These are phyloP conservation scores for Radiomyces spectabilis DNA, from an alignment of 192 early-diverging fungal genomes.

Conservation along the genomic window DNA sequence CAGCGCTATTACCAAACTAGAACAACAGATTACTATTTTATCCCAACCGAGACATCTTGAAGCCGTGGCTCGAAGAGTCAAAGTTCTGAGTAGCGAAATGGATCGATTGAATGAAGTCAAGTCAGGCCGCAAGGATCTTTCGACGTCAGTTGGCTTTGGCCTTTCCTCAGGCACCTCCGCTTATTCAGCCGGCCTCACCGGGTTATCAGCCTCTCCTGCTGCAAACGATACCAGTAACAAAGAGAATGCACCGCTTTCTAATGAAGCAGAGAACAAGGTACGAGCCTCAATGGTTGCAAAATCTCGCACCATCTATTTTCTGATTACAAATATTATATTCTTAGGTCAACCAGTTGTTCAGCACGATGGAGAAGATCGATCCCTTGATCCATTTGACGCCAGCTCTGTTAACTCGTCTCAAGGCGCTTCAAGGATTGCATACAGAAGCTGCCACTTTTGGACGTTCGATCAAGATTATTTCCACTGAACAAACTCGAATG, in stretches of 20 bases:
- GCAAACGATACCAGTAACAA: not conserved
- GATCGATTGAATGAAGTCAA: conserved; percentile 64
- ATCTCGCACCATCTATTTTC: not conserved
- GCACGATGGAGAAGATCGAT: conserved; percentile 67
- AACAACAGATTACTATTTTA: conserved; percentile 62
- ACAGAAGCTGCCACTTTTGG: conserved; percentile 74
- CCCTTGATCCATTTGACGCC: conserved; percentile 74
- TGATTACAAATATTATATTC: too few relatives aligned
- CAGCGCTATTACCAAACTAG: conserved; percentile 54
- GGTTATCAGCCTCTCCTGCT: too few relatives aligned
- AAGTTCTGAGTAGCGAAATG: conserved; percentile 52
- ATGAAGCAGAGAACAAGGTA: conserved; percentile 36
- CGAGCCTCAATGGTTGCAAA: not conserved
- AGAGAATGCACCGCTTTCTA: conserved; percentile 1
- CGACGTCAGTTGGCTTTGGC: not conserved
- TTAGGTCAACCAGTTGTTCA: conserved; percentile 61
- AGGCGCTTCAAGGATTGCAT: conserved; percentile 72
- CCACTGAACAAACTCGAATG: conserved; percentile 60
- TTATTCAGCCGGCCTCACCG: not conserved
- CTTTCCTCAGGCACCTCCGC: not conserved
- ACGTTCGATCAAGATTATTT: conserved; percentile 65
- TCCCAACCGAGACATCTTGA: conserved; percentile 71
- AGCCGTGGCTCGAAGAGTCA: conserved; percentile 49
- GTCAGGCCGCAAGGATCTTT: conserved; percentile 22
- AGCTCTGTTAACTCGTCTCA: conserved; percentile 68